These are phyloP conservation scores for Salicornia ramosissima DNA, from an alignment of 148 eudicot species.

Conservation along the genomic window DNA sequence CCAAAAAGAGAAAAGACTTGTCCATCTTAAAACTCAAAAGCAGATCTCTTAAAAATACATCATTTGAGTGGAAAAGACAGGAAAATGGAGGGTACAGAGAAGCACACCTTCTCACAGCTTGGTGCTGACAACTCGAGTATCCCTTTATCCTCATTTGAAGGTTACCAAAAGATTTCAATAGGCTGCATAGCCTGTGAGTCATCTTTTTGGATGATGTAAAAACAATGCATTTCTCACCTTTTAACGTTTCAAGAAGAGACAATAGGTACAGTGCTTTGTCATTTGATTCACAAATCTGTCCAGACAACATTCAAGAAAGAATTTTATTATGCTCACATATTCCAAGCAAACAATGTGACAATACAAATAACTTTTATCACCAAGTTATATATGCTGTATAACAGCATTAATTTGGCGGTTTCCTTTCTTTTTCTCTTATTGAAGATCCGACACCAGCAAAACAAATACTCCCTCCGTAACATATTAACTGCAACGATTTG, in stretches of 20 bases:
- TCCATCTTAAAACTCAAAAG: background rate
- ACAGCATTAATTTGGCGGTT: background rate
- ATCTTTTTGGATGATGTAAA: slow-evolving; percentile 91
- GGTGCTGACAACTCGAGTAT: slow-evolving; percentile 82
- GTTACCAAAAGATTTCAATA: slow-evolving; percentile 65
- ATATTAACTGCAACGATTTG: no score
- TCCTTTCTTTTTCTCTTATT: background rate
- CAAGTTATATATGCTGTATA: background rate
- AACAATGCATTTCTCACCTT: slow-evolving; percentile 79
- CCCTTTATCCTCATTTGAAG: slow-evolving; percentile 66
- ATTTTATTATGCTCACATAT: background rate
- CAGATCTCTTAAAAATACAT: background rate
- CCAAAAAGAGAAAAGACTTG: background rate
- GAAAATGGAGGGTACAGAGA: slow-evolving; percentile 1
- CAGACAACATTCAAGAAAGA: slow-evolving; percentile 17
- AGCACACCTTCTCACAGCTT: slow-evolving; percentile 68
- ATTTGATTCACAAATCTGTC: slow-evolving; percentile 74
- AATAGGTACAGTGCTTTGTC: slow-evolving; percentile 76
- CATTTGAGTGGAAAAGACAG: background rate
- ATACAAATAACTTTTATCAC: background rate
- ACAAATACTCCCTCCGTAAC: no score
- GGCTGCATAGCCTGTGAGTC: slow-evolving; percentile 62
- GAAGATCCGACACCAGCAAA: background rate
- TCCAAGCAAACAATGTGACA: background rate
- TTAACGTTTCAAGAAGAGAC: slow-evolving; percentile 64